Evolutionary conservation across 192 early-diverging fungal species (phyloP).

Genomic region (Umbelopsis isabellina): DNA sequence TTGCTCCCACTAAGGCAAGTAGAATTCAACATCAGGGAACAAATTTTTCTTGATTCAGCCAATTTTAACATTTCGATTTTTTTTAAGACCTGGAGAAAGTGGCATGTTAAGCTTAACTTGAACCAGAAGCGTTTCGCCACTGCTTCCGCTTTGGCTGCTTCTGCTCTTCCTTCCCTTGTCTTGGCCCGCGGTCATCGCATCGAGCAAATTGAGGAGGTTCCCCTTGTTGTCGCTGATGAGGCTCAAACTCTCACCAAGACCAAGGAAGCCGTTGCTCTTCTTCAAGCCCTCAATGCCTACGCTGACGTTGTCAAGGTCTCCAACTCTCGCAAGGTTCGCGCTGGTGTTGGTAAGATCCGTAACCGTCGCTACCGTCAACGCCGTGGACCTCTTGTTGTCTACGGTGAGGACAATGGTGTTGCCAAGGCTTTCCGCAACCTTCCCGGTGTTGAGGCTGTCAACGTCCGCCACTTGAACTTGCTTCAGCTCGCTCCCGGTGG

Average conservation of each 20-base stretch:
- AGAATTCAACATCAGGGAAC: too few species aligned
- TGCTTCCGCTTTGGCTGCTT: slow-evolving; percentile 95
- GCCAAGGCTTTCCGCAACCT: slow-evolving; percentile 97
- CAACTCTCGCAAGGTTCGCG: slow-evolving; percentile 94
- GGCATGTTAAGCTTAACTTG: slow-evolving; percentile 98
- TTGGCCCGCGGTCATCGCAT: slow-evolving; percentile 97
- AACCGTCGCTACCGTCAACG: slow-evolving; percentile 96
- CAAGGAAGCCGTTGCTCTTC: slow-evolving; percentile 89
- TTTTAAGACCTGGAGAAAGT: slow-evolving; percentile 90
- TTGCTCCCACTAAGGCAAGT: slow-evolving; percentile 89
- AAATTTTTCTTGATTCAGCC: background rate
- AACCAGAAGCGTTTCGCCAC: slow-evolving; percentile 98
- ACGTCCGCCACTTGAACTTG: slow-evolving; percentile 92
- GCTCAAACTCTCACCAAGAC: slow-evolving; percentile 88
- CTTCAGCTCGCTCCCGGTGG: slow-evolving; percentile 98
- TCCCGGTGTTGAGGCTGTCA: slow-evolving; percentile 95
- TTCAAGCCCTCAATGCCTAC: slow-evolving; percentile 93
- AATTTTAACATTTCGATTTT: background rate
- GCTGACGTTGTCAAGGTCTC: slow-evolving; percentile 93
- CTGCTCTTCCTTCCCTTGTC: slow-evolving; percentile 88
- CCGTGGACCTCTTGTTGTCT: slow-evolving; percentile 96
- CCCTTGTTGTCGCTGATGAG: slow-evolving; percentile 82
- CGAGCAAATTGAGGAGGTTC: slow-evolving; percentile 89
- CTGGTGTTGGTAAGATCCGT: slow-evolving; percentile 95
- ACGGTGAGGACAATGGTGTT: slow-evolving; percentile 92